Evolutionary conservation across 2,329 filamentous ascomycete species (phyloP), one percentile per base, ranked within the genome.

Genomic region (Coniochaeta hoffmannii): DNA sequence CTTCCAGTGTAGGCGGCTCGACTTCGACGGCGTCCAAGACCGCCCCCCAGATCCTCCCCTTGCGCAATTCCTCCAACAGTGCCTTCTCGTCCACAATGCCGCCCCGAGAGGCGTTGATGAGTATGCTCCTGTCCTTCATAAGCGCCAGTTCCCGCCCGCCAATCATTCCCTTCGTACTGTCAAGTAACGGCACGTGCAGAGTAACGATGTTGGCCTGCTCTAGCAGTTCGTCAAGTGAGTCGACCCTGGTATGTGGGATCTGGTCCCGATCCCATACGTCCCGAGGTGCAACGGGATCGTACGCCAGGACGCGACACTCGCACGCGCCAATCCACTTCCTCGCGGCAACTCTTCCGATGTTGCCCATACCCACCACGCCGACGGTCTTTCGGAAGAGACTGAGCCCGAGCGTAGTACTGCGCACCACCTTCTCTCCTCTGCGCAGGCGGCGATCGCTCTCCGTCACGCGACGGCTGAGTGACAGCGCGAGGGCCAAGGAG

Each of bases 311-410:
- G 2, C 54, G 46, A 1, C 62, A 63, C 14, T 65, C 59, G 55
- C 68, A 68, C 2, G 65, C 68, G 1, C 64, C 65, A 3, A 60
- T 57, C 64, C 68, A 73, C 32, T 70, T 72, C 44, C 62, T 60
- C 1, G 69, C 69, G n/a, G 71, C 63, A 8, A 58, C 60, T 4
- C 60, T 61, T 1, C 71, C 69, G 32, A 73, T 69, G 54, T 67
- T 65, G 3, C 71, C 71, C 66, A 72, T 69, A 3, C 70, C 69
- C 24, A 73, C 56, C n/a, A 73, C 65, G 2, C 69, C 71, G 8
- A 73, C 54, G 0, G 65, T 66, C 60, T 70, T 71, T 8, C 61
- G 57, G 22, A 63, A 64, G 30, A 69, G 58, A 24, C 63, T 67
- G 35, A 64, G 54, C 22, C 63, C 68, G 7, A 31, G 30, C 28